A percentile compares a stretch with the other conserved stretches of the same genome.
phyloP scores from a whole-genome alignment of 257 asterid genomes.

The Salvia hispanica region DNA sequence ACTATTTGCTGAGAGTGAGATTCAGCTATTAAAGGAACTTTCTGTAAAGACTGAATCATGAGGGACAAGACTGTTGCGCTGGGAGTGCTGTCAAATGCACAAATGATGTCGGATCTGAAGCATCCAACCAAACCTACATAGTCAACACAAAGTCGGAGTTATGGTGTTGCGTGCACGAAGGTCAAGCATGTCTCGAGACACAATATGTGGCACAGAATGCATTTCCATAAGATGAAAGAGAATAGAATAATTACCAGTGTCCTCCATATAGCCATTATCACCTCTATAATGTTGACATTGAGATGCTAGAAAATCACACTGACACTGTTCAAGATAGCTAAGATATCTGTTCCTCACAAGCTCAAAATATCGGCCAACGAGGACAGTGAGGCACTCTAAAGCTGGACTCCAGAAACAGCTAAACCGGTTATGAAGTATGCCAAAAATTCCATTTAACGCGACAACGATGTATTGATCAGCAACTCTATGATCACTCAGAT shows the following conservation, averaged over 20 bases:
- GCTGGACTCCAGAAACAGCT: constrained; percentile 74
- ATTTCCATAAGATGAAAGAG: too few relatives aligned
- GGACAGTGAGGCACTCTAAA: constrained; percentile 65
- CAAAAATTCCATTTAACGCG: constrained; percentile 69
- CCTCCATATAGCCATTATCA: constrained; percentile 34
- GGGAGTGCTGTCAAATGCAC: constrained; percentile 60
- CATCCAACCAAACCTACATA: constrained; percentile 66
- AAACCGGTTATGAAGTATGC: constrained; percentile 75
- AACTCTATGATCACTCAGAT: constrained; percentile 55
- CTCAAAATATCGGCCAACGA: constrained; percentile 54
- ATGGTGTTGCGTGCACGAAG: neutral
- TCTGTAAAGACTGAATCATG: constrained; percentile 72
- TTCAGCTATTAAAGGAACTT: constrained; percentile 67
- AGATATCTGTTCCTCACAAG: constrained; percentile 67
- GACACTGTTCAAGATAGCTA: constrained; percentile 59
- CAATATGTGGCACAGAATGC: too few relatives aligned
- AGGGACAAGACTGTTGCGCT: constrained; percentile 51
- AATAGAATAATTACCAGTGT: constrained; percentile 58
- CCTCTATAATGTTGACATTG: constrained; percentile 41
- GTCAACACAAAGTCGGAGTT: constrained; percentile 24
- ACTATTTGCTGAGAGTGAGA: constrained; percentile 66
- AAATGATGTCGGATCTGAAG: constrained; percentile 47
- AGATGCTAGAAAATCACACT: constrained; percentile 53
- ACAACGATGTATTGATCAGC: constrained; percentile 58
- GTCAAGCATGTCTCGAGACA: too few relatives aligned